Evolutionary conservation across 2,329 filamentous ascomycete species (phyloP).

Genomic region (Ceratocystis ficicola): DNA sequence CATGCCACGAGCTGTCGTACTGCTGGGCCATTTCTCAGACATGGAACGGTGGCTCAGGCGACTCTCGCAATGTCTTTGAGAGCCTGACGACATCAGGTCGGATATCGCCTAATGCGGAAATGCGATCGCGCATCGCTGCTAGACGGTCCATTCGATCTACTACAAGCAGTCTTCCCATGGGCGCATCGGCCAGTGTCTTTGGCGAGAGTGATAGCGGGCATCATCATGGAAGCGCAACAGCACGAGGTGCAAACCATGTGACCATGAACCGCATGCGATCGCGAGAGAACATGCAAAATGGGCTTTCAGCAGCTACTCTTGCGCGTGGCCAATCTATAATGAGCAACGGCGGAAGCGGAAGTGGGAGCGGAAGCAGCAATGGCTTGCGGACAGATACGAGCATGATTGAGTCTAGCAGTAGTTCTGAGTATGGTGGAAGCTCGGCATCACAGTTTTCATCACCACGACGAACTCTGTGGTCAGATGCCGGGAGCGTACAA

Average conservation of each 20-base stretch:
- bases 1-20: constrained; percentile 39
- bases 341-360: not conserved
- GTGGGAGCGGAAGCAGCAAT: not conserved
- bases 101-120: constrained; percentile 23
- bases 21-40: constrained; percentile 39
- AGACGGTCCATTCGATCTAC: constrained; percentile 25
- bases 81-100: constrained; percentile 25
- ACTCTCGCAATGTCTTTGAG: constrained; percentile 26
- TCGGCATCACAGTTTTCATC: constrained; percentile 9
- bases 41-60: constrained; percentile 28
- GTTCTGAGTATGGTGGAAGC: constrained; percentile 14
- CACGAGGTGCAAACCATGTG: not conserved
- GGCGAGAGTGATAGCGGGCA: not conserved
- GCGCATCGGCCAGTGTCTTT: constrained; percentile 13
- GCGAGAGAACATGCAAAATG: constrained; percentile 21
- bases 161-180: constrained; percentile 14
- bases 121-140: not conserved
- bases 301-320: not conserved
- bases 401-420: constrained; percentile 24
- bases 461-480: constrained; percentile 13
- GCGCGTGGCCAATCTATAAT: not conserved
- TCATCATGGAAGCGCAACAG: not conserved
- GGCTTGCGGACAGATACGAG: constrained; percentile 24
- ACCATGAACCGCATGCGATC: constrained; percentile 21
- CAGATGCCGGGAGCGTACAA: constrained; percentile 17